Evolutionary conservation across 805 yeast genomes (phyloP), one percentile per base, ranked within the genome.

Genomic region (Metschnikowia matae): DNA sequence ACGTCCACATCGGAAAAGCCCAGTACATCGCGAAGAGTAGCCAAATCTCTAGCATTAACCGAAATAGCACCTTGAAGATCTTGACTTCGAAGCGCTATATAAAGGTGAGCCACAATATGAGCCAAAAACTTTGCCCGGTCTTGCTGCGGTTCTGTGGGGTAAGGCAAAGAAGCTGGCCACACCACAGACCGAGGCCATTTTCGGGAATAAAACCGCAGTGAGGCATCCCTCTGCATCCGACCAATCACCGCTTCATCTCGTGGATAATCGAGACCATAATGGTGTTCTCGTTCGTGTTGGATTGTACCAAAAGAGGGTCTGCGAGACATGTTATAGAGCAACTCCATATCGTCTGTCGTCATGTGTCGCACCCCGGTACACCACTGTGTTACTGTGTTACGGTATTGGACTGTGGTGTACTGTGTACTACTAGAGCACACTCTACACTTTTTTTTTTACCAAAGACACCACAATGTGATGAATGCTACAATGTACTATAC

Each of bases 21-120:
- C 11, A 61, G 58, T 20, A 52, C 62, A 38, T 64, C 63, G 49
- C 61, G 64, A 17, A 71, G 70, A 14, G 69, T 60, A 1, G 87
- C 82, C 50, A 87, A 70, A 58, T 87, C 95, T 52, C 79, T 80
- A 10, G 87, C 82, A 10, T 87, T 80, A 11, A 87, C 80, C 2
- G 81, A 77, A 20, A 89, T 70, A 6, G 79, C 71, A 2, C 96
- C 92, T 59, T 82, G 85, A 14, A 89, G 71, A 63, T 89, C 96
- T 54, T 85, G 70, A 3, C 94, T 80, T 50, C 80, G 77, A 43
- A 88, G 78, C 8, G 97, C 89, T 49, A 88, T 81, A 64, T 87
- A 87, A 17, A 94, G 66, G 65, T 88, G 89, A 2, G 85, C 78
- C 32, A 91, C 76, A n/a, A 92, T 86, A 61, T 86, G 94, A 40